Conservation (phyloP, 1,284 basidiomycete species). For the Calocybe gambosa region DNA sequence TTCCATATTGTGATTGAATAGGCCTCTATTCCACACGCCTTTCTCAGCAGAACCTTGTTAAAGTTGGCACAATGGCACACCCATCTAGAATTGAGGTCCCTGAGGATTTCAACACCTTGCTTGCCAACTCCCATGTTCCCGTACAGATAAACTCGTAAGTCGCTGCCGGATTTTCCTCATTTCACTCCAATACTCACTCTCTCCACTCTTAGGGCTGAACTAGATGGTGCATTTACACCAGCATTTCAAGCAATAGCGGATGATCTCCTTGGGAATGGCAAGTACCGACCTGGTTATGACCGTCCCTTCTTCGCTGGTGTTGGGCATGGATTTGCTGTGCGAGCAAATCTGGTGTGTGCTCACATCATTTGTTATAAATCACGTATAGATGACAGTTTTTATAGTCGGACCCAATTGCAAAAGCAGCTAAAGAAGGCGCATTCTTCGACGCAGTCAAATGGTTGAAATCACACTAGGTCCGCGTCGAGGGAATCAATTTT, state of each 20-base stretch:
- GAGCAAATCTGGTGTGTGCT: constrained; percentile 12
- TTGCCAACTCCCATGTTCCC: constrained; percentile 13
- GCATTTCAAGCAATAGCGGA: constrained; percentile 30
- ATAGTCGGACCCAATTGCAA: constrained; percentile 14
- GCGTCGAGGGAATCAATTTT: background rate
- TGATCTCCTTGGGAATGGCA: constrained; percentile 70
- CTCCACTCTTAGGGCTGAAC: constrained; percentile 7
- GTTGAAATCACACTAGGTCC: constrained; percentile 9
- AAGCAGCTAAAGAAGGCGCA: constrained; percentile 15
- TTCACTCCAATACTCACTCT: background rate
- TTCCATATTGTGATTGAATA: background rate
- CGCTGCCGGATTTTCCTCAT: background rate
- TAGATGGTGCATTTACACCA: constrained; percentile 12
- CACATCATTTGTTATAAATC: background rate
- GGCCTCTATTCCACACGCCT: background rate
- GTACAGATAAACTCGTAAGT: constrained; percentile 15
- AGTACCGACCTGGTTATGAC: constrained; percentile 14
- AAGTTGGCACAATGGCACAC: constrained; percentile 17
- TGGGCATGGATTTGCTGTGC: constrained; percentile 15
- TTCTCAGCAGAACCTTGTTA: constrained; percentile 13
- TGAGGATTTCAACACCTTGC: constrained; percentile 12
- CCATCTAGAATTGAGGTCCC: constrained; percentile 13
- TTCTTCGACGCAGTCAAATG: constrained; percentile 16
- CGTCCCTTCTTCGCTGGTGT: constrained; percentile 15
- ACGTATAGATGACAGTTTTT: background rate